These are phyloP conservation scores for Sedum album DNA, from an alignment of 164 flowering plant genomes.

Conservation along the genomic window DNA sequence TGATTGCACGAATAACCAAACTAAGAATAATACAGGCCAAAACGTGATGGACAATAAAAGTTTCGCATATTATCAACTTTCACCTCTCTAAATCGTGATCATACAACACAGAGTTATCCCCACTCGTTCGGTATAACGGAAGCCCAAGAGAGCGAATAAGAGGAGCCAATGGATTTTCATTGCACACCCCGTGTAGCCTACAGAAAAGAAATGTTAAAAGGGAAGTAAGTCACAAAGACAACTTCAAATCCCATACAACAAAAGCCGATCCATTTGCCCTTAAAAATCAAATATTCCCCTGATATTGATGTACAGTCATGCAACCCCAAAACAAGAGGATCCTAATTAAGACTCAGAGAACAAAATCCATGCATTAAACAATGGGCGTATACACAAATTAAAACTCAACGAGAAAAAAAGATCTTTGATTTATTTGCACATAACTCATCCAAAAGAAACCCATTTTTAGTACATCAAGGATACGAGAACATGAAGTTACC, in stretches of 20 bases:
- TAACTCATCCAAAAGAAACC: neutral
- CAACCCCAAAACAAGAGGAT: neutral
- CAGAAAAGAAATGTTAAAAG: neutral
- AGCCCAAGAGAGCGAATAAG: conserved; percentile 69
- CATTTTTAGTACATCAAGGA: too few relatives aligned
- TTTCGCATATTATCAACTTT: neutral
- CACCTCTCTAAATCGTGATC: conserved; percentile 96
- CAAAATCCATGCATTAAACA: neutral
- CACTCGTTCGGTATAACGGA: conserved; percentile 82
- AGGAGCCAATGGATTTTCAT: conserved; percentile 96
- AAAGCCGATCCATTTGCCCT: neutral
- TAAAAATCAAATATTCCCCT: neutral
- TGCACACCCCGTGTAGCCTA: conserved; percentile 96
- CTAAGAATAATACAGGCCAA: neutral
- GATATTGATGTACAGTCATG: neutral
- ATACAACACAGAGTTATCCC: conserved; percentile 80
- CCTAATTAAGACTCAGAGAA: neutral
- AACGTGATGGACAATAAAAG: neutral
- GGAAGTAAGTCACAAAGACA: neutral
- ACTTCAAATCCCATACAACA: neutral
- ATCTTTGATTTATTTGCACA: neutral
- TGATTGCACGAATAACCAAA: neutral
- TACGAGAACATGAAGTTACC: conserved; percentile 30
- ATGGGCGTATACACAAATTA: neutral
- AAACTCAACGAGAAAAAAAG: neutral